Base-by-base conservation (phyloP, 371 early-diverging fungal species). In the Zychaea mexicana region DNA sequence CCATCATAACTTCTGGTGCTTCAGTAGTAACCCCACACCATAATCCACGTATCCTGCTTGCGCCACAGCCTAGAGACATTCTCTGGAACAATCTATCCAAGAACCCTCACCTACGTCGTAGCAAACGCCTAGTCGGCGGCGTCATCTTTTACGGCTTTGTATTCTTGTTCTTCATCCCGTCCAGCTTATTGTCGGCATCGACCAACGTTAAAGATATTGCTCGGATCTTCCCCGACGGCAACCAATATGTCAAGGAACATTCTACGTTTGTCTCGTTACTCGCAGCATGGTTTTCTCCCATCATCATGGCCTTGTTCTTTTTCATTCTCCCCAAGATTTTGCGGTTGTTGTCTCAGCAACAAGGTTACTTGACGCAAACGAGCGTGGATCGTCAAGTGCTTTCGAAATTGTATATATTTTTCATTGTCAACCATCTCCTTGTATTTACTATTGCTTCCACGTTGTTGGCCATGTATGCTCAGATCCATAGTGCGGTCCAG, bases 11-110 rank as follows among this genome's bases (percentile, higher is more conserved):
- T 17, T 33, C 33, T 12, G 33, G 8, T 33, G 33, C 13, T 13
- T 13, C 42, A 17, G 13, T 42, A 12, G 33, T 12, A 8, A 33
- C 33, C 38, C 9, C 38, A n/a, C n/a, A 21, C 38, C 1, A 55
- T 31, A 4, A 65, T 65, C 13, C 59, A 46, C 2, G 65, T 88
- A 4, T 78, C 81, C 46, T 69, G 26, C n/a, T 88, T 17, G 84
- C 89, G 27, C 95, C 94, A 4, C 81, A 87, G 22, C 92, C 92
- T 55, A 88, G 87, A 59, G 91, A 94, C 68, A 87, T 94, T 47
- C 82, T 93, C 45, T 94, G 94, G 94, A 83, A 81, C 52, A 94
- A 93, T 65, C 77, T 89, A 31, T 79, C 88, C 49, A 75, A 91
- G 66, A 75, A 84, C 17, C 77, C 79, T 24, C 76, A 82, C 39